Evolutionary conservation across 2,329 filamentous ascomycete species (phyloP).

Genomic region (Myriangium duriaei): DNA sequence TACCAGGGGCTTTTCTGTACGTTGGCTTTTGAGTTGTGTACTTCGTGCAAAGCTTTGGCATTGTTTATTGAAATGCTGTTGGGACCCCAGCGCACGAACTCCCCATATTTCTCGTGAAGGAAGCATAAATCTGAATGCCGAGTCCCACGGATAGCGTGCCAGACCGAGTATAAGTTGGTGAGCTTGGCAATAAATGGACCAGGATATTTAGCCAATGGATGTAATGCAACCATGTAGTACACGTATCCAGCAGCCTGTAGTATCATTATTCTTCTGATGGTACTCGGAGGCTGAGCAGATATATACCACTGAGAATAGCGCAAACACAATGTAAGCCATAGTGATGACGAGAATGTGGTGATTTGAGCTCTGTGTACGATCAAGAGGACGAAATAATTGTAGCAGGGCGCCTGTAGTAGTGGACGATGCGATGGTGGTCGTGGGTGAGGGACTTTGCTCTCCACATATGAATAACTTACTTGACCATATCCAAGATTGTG

Average conservation of each 20-base stretch:
- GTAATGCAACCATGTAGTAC: constrained; percentile 10
- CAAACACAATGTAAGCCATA: no score
- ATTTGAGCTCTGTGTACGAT: no score
- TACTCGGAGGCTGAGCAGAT: no score
- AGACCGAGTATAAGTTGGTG: constrained; percentile 18
- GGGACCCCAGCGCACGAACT: constrained; percentile 61
- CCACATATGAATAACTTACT: no score
- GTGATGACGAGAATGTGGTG: no score
- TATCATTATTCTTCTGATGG: neutral
- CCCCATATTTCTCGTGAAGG: constrained; percentile 56
- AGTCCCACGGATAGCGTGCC: constrained; percentile 19
- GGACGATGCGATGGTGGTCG: no score
- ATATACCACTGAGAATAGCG: no score
- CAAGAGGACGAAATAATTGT: no score
- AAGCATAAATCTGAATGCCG: constrained; percentile 26
- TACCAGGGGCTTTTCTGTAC: constrained; percentile 19
- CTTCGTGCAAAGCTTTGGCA: constrained; percentile 46
- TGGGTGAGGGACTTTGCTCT: no score
- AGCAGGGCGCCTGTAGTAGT: no score
- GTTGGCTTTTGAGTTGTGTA: constrained; percentile 37
- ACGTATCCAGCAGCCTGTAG: neutral
- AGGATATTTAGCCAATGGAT: constrained; percentile 17
- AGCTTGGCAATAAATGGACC: constrained; percentile 17
- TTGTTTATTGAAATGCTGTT: constrained; percentile 70
- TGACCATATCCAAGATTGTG: no score